These are phyloP conservation scores for Malus hybrid DNA, from an alignment of 331 rosid genomes.

Conservation along the genomic window DNA sequence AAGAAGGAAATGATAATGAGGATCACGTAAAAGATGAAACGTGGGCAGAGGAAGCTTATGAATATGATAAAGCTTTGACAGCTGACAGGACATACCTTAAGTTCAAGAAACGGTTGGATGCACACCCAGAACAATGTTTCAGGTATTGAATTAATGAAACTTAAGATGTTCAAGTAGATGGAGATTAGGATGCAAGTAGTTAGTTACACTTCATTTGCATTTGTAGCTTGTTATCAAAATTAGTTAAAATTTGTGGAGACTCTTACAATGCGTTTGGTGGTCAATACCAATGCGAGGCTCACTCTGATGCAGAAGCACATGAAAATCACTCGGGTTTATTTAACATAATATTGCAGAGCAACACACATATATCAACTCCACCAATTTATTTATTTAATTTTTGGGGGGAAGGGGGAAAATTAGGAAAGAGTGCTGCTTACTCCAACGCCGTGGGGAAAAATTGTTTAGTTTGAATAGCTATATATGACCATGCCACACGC, in stretches of 20 bases:
- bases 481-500: too few relatives aligned
- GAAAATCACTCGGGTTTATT: background rate
- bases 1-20: constrained; percentile 26
- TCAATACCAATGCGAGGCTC: background rate
- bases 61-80: constrained; percentile 75
- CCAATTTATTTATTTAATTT: background rate
- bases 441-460: too few relatives aligned
- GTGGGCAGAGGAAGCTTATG: constrained; percentile 73
- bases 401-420: background rate
- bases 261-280: background rate
- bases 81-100: constrained; percentile 84
- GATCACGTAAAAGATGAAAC: constrained; percentile 44
- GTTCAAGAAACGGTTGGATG: constrained; percentile 82
- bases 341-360: background rate
- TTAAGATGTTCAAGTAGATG: background rate
- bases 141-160: constrained; percentile 34
- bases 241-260: background rate
- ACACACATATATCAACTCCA: background rate
- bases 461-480: too few relatives aligned
- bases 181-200: background rate
- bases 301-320: background rate
- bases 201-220: background rate
- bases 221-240: background rate
- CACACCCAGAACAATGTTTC: constrained; percentile 77
- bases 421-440: background rate